phyloP scores from a whole-genome alignment of 2,329 filamentous ascomycete species.

The Emericellopsis atlantica region DNA sequence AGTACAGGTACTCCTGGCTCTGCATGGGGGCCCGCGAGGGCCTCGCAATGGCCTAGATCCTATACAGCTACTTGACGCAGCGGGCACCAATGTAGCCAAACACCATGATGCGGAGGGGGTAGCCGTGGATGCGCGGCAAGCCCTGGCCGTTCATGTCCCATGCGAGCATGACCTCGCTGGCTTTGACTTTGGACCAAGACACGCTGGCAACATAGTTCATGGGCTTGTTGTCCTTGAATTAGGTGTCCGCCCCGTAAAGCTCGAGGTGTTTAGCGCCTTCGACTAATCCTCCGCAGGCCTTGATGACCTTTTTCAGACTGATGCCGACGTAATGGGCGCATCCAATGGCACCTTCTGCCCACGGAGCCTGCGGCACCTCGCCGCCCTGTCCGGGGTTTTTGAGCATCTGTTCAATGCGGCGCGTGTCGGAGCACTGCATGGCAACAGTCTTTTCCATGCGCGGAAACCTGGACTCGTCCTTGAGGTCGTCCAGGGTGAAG shows the following conservation, averaged over 20 bases:
- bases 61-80: constrained; percentile 51
- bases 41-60: constrained; percentile 44
- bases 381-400: constrained; percentile 56
- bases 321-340: constrained; percentile 52
- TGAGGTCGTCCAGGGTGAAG: constrained; percentile 46
- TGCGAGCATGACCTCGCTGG: constrained; percentile 52
- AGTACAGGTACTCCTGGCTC: constrained; percentile 53
- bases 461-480: constrained; percentile 47
- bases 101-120: constrained; percentile 48
- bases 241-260: constrained; percentile 58
- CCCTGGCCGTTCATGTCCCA: constrained; percentile 62
- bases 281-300: constrained; percentile 50
- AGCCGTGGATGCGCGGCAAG: constrained; percentile 54
- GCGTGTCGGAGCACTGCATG: constrained; percentile 57
- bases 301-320: constrained; percentile 57
- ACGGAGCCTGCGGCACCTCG: constrained; percentile 40
- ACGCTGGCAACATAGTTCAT: constrained; percentile 58
- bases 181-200: constrained; percentile 54
- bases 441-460: constrained; percentile 45
- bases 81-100: constrained; percentile 56
- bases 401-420: constrained; percentile 55
- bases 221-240: constrained; percentile 54
- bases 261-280: constrained; percentile 48
- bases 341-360: constrained; percentile 57
- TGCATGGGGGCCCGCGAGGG: constrained; percentile 50